phyloP scores from a whole-genome alignment of 1,284 basidiomycete genomes.

The Sphaerobolus stellatus region DNA sequence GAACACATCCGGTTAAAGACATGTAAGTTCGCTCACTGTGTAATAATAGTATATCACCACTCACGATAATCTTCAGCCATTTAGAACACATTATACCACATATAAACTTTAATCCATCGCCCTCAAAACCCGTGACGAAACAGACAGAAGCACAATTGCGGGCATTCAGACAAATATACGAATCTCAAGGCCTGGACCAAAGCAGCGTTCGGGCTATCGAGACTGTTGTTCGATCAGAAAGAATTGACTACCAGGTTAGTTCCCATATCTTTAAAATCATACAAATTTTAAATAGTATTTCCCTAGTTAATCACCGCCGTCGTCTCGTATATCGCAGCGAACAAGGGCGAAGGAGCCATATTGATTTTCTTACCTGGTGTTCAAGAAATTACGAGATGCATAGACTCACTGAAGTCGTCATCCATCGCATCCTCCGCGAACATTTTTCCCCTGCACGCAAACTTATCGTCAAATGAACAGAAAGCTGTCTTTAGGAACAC shows the following conservation, averaged over 20 bases:
- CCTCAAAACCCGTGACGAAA: slow-evolving; percentile 37
- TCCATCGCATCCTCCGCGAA: slow-evolving; percentile 45
- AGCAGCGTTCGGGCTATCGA: slow-evolving; percentile 57
- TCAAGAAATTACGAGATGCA: slow-evolving; percentile 82
- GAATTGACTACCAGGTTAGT: slow-evolving; percentile 72
- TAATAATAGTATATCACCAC: slow-evolving; percentile 2
- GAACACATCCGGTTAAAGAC: slow-evolving; percentile 78
- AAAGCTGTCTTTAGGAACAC: slow-evolving; percentile 71
- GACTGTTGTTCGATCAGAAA: slow-evolving; percentile 59
- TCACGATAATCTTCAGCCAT: slow-evolving; percentile 48
- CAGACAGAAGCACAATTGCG: slow-evolving; percentile 52
- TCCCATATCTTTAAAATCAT: background rate
- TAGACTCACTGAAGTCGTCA: slow-evolving; percentile 59
- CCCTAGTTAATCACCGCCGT: slow-evolving; percentile 66
- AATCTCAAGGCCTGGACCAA: slow-evolving; percentile 54
- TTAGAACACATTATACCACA: slow-evolving; percentile 74
- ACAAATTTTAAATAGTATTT: slow-evolving; percentile 1
- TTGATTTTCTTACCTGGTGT: slow-evolving; percentile 89
- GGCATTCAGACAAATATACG: slow-evolving; percentile 48
- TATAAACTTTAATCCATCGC: slow-evolving; percentile 42
- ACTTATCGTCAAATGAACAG: slow-evolving; percentile 85
- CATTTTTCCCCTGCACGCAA: slow-evolving; percentile 87
- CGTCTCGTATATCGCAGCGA: slow-evolving; percentile 64
- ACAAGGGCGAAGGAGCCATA: slow-evolving; percentile 61
- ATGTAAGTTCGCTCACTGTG: slow-evolving; percentile 50